A percentile compares a stretch with the other conserved stretches of the same genome.
Conservation (phyloP, 768 basidiomycete species). For the Tricholoma flavovirens region DNA sequence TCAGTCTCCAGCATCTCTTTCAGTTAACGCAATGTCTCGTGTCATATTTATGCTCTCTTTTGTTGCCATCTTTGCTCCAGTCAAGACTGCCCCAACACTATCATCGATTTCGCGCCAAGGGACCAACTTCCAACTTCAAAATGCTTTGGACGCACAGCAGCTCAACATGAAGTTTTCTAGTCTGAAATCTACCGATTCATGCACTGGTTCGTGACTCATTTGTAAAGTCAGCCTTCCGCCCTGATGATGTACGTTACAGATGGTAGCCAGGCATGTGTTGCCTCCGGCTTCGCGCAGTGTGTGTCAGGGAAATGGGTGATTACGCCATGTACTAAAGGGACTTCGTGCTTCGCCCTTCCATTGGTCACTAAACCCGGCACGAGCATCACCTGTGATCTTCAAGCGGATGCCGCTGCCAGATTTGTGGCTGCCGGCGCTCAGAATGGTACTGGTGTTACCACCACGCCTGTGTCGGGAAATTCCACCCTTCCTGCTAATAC, state of each 20-base stretch:
- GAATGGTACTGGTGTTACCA: slow-evolving; percentile 32
- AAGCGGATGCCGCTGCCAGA: slow-evolving; percentile 32
- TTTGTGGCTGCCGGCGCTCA: slow-evolving; percentile 38
- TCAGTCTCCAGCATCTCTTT: slow-evolving; percentile 1
- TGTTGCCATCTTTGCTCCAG: slow-evolving; percentile 23
- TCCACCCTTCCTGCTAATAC: slow-evolving; percentile 5
- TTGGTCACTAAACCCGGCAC: slow-evolving; percentile 42
- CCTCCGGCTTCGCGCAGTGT: slow-evolving; percentile 39
- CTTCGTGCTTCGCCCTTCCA: slow-evolving; percentile 45
- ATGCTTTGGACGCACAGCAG: slow-evolving; percentile 45
- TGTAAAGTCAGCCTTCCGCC: not conserved
- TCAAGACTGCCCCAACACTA: slow-evolving; percentile 29
- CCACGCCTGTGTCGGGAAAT: slow-evolving; percentile 2
- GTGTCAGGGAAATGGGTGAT: slow-evolving; percentile 32
- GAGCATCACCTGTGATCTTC: slow-evolving; percentile 37
- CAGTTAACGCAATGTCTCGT: slow-evolving; percentile 7
- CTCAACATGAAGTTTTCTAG: slow-evolving; percentile 43
- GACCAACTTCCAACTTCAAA: slow-evolving; percentile 24
- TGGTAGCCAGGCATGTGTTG: slow-evolving; percentile 36
- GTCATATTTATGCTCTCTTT: slow-evolving; percentile 15
- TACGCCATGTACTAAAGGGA: slow-evolving; percentile 28
- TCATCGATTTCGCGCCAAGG: slow-evolving; percentile 20
- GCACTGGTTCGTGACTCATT: slow-evolving; percentile 32
- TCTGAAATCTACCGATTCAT: slow-evolving; percentile 39
- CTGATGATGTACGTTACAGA: slow-evolving; percentile 27